phyloP scores from a whole-genome alignment of 495 filamentous ascomycete species.

The Lentithecium fluviatile region DNA sequence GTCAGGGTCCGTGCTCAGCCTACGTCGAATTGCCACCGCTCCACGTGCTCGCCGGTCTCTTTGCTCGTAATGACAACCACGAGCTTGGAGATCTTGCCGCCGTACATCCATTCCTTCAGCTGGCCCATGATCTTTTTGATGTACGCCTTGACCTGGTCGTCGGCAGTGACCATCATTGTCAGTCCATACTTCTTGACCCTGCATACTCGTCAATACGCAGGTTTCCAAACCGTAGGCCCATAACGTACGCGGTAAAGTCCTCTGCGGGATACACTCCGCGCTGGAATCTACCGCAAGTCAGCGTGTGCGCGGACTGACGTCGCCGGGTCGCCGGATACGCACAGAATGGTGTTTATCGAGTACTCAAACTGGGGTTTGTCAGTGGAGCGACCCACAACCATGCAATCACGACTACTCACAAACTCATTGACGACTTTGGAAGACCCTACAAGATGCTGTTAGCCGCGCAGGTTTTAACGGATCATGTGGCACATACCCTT shows the following conservation, averaged over 20 bases:
- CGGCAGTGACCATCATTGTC: slow-evolving; percentile 94
- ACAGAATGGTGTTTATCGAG: slow-evolving; percentile 92
- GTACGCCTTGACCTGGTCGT: slow-evolving; percentile 98
- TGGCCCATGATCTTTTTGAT: slow-evolving; percentile 98
- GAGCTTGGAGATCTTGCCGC: slow-evolving; percentile 92
- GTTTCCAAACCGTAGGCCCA: no score
- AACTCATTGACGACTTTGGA: slow-evolving; percentile 93
- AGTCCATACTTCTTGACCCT: slow-evolving; percentile 99
- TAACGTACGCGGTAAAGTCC: slow-evolving; percentile 89
- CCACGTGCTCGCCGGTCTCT: slow-evolving; percentile 92
- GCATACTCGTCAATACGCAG: neutral
- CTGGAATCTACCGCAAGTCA: slow-evolving; percentile 64
- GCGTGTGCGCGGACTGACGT: slow-evolving; percentile 5
- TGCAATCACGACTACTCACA: no score
- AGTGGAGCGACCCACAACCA: neutral
- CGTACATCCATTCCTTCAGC: slow-evolving; percentile 92
- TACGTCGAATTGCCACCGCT: slow-evolving; percentile 98
- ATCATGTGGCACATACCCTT: slow-evolving; percentile 59
- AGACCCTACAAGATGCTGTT: slow-evolving; percentile 52
- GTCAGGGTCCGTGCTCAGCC: slow-evolving; percentile 25
- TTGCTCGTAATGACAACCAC: slow-evolving; percentile 95
- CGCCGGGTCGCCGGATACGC: slow-evolving; percentile 19
- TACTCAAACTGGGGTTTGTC: slow-evolving; percentile 63
- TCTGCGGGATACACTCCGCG: slow-evolving; percentile 96
- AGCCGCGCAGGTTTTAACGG: neutral